These are phyloP conservation scores for Wallacemonas collosoma DNA, from an alignment of 208 protist genomes.

Conservation along the genomic window DNA sequence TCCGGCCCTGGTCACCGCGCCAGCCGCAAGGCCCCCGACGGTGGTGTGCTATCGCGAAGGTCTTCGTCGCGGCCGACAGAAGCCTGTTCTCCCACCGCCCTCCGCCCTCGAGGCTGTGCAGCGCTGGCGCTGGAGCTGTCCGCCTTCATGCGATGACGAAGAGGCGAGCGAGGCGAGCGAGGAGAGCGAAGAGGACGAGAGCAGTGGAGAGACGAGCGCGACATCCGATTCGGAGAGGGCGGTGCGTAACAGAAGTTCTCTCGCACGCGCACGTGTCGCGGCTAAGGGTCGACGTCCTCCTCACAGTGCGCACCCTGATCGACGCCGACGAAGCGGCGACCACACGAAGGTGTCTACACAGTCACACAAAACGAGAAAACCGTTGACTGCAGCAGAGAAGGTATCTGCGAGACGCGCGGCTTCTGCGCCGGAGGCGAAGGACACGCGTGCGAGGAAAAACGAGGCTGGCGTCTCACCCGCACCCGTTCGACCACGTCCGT, in stretches of 20 bases:
- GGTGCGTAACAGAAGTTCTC: too few relatives aligned
- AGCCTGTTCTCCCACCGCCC: conserved; percentile 19
- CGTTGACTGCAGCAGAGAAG: neutral
- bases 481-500: neutral
- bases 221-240: neutral
- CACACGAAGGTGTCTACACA: too few relatives aligned
- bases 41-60: conserved; percentile 14
- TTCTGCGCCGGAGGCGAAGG: neutral
- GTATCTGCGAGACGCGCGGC: neutral
- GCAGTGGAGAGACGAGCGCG: neutral
- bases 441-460: neutral
- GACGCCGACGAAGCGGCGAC: too few relatives aligned
- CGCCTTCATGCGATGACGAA: conserved; percentile 21
- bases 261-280: too few relatives aligned
- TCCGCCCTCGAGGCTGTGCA: conserved; percentile 22
- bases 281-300: too few relatives aligned
- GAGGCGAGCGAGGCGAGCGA: conserved; percentile 15
- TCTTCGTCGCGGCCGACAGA: conserved; percentile 21
- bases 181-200: conserved; percentile 10
- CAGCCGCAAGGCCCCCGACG: neutral
- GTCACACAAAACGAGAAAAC: neutral
- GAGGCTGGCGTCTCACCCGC: neutral
- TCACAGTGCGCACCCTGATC: neutral
- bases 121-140: conserved; percentile 56
- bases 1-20: conserved; percentile 11